phyloP scores from a whole-genome alignment of 495 filamentous ascomycete species.

The Neurospora sp. region DNA sequence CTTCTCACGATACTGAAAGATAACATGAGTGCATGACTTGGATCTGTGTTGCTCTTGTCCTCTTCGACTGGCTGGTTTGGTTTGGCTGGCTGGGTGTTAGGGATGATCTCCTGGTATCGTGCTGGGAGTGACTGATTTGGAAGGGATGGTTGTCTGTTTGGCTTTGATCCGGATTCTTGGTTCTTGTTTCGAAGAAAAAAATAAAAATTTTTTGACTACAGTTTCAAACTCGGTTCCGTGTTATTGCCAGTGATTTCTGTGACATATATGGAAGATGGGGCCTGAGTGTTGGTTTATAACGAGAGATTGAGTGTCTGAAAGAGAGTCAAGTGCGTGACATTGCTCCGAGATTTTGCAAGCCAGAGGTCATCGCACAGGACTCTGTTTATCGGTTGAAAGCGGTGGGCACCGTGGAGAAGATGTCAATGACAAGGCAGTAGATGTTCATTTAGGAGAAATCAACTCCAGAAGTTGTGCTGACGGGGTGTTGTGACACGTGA shows the following conservation, averaged over 20 bases:
- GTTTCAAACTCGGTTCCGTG: neutral
- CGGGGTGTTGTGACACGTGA: neutral
- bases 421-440: neutral
- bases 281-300: neutral
- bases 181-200: neutral
- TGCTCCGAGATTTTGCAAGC: neutral
- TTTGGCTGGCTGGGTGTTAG: neutral
- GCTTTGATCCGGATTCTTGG: neutral
- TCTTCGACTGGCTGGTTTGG: neutral
- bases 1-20: neutral
- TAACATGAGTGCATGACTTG: slow-evolving; percentile 5
- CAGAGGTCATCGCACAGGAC: neutral
- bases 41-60: slow-evolving; percentile 4
- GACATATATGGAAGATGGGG: neutral
- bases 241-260: neutral
- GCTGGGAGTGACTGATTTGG: neutral
- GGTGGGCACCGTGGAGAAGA: neutral
- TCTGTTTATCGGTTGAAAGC: neutral
- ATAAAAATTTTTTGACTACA: neutral
- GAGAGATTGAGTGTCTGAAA: neutral
- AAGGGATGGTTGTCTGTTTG: neutral
- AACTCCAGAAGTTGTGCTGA: no score
- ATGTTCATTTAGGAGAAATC: no score
- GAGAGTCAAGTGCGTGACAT: neutral
- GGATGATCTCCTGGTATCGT: neutral